Conservation (phyloP, 1,284 basidiomycete genomes). For the Moniliella sp. region DNA sequence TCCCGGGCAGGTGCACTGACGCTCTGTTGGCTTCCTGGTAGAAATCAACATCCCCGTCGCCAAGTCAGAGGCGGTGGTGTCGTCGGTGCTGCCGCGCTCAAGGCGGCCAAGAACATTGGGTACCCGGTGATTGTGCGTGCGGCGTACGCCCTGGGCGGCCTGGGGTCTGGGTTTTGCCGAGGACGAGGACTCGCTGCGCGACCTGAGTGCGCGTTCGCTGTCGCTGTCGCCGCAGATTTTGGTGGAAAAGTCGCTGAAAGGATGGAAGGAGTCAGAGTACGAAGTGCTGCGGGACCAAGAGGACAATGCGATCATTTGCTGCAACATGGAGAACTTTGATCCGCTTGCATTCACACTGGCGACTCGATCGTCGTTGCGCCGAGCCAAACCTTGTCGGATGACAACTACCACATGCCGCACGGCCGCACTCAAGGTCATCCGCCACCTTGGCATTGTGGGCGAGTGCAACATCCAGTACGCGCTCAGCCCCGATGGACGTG, state of each 20-base stretch:
- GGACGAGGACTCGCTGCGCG: conserved; percentile 77
- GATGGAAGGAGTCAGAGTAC: conserved; percentile 99
- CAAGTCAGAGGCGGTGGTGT: conserved; percentile 86
- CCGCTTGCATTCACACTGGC: conserved; percentile 93
- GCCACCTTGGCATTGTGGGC: conserved; percentile 90
- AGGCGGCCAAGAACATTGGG: conserved; percentile 71
- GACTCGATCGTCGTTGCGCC: conserved; percentile 99
- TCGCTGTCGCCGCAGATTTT: conserved; percentile 82
- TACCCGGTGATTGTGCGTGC: conserved; percentile 96
- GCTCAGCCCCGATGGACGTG: conserved; percentile 68
- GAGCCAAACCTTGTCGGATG: conserved; percentile 82
- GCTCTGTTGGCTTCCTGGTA: no score
- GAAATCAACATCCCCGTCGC: conserved; percentile 96
- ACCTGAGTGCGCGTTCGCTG: conserved; percentile 74
- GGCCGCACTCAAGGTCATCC: conserved; percentile 87
- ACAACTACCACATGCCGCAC: conserved; percentile 95
- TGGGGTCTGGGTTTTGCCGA: conserved; percentile 96
- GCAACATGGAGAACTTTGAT: conserved; percentile 97
- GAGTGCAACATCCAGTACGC: conserved; percentile 99
- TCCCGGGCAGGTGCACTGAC: no score
- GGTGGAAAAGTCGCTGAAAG: conserved; percentile 93
- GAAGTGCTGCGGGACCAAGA: conserved; percentile 93
- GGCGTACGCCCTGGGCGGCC: conserved; percentile 89
- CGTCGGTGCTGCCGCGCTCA: conserved; percentile 75
- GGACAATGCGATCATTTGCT: conserved; percentile 68